Base-by-base conservation (phyloP, 768 basidiomycete genomes). In the Melanogaster broomeanus region DNA sequence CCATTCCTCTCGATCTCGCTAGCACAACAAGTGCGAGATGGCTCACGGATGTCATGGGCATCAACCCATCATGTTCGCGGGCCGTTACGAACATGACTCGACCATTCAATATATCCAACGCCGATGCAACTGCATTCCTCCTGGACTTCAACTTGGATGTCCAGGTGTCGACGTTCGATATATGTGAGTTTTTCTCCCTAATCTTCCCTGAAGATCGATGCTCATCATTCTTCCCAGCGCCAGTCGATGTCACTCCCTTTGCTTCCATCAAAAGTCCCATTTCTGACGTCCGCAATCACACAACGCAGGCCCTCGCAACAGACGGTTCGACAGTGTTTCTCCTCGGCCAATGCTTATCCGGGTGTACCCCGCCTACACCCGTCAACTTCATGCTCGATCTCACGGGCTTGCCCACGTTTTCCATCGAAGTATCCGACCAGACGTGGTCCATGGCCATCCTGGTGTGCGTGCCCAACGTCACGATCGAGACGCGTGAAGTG, bases 41-140 rank as follows among this genome's bases (percentile, higher is more conserved):
- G 67, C 28, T 69, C 27, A 55, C 58, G 16, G 66, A 67, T 42
- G 65, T 69, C 15, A 53, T 61, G 4, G 60, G 60, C 42, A 30
- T 68, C 25, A 64, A 66, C 22, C 66, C 66, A 1, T 42, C 44
- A 4, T 67, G 66, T 42, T 60, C 56, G n/a, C 69, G 64, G 64
- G 50, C 65, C 24, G 48, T 55, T 12, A 69, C 67, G 6, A 68
- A 68, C 41, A 34, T 67, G 12, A 60, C 60, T 4, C 1, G 51
- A 6, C 37, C n/a, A n/a, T n/a, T n/a, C 28, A 67, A 67, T 7
- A 45, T 35, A 11, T 7, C 2, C 7, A n/a, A n/a, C n/a, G n/a
- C n/a, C n/a, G n/a, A n/a, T 10, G 42, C 51, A 37, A 61, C 58
- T 8, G 55, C 51, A 18, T 49, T 55, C 39, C 59, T 66, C 11